phyloP scores from a whole-genome alignment of 768 basidiomycete genomes.

The Cyathus striatus region DNA sequence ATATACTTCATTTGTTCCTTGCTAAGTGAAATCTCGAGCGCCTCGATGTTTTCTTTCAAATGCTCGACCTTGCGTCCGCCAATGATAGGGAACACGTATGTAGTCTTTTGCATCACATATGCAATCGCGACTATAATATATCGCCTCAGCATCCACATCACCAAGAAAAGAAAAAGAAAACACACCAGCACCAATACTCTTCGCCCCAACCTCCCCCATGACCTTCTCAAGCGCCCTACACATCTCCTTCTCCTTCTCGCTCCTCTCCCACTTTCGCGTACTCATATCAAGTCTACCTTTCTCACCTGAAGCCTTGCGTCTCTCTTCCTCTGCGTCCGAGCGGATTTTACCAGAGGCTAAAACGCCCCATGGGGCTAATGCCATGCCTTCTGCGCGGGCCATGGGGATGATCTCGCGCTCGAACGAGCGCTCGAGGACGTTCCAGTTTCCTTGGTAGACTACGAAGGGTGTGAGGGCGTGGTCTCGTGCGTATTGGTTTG shows the following conservation, averaged over 20 bases:
- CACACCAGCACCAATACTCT: constrained; percentile 40
- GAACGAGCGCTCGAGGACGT: constrained; percentile 37
- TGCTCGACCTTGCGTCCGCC: constrained; percentile 51
- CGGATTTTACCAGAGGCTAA: constrained; percentile 40
- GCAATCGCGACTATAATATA: constrained; percentile 39
- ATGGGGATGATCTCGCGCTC: constrained; percentile 52
- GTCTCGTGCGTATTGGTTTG: constrained; percentile 45
- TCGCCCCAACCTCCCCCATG: constrained; percentile 42
- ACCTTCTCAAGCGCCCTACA: constrained; percentile 44
- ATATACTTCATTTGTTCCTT: too few species aligned
- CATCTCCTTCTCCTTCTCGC: constrained; percentile 34
- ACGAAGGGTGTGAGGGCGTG: constrained; percentile 47
- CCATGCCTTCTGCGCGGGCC: constrained; percentile 31
- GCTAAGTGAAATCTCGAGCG: too few species aligned
- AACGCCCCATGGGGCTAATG: constrained; percentile 28
- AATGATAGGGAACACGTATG: too few species aligned
- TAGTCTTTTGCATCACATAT: constrained; percentile 49
- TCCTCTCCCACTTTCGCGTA: constrained; percentile 56
- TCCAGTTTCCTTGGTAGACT: constrained; percentile 48
- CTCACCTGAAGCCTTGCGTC: constrained; percentile 14
- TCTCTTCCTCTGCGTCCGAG: constrained; percentile 41
- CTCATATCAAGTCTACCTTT: too few species aligned
- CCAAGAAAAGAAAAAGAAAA: constrained; percentile 1
- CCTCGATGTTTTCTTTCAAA: constrained; percentile 43
- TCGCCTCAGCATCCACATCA: not conserved